These are phyloP conservation scores for Chlorociboria aeruginascens DNA, from an alignment of 495 filamentous ascomycete species.

Conservation along the genomic window DNA sequence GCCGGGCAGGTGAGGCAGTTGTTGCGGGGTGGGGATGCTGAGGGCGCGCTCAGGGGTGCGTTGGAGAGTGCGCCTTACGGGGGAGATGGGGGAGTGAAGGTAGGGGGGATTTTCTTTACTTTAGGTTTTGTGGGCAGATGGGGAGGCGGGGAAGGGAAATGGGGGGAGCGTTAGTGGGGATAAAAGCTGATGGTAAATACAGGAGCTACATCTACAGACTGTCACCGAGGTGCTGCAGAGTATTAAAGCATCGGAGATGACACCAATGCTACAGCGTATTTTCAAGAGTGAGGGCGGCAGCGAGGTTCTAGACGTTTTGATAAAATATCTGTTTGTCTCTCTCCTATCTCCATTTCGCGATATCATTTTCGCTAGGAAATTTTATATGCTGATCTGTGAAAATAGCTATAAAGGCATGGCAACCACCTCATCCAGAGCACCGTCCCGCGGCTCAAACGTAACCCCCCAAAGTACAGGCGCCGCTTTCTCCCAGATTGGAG, in stretches of 20 bases:
- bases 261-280: constrained; percentile 64
- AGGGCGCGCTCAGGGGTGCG: constrained; percentile 68
- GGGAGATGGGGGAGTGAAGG: constrained; percentile 46
- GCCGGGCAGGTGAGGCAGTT: constrained; percentile 73
- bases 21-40: constrained; percentile 70
- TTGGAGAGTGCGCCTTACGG: constrained; percentile 67
- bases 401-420: constrained; percentile 79
- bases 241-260: constrained; percentile 86
- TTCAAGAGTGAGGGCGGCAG: constrained; percentile 57
- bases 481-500: constrained; percentile 61
- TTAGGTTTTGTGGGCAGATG: neutral
- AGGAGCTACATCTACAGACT: constrained; percentile 69
- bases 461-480: constrained; percentile 63
- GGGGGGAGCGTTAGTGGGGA: neutral
- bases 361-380: neutral
- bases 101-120: constrained; percentile 20
- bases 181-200: constrained; percentile 1
- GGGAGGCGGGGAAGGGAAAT: neutral
- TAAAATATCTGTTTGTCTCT: constrained; percentile 58
- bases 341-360: neutral
- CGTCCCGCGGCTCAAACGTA: constrained; percentile 20
- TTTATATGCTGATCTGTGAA: neutral
- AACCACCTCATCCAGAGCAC: constrained; percentile 8
- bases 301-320: constrained; percentile 60
- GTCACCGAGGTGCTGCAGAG: constrained; percentile 82